phyloP scores from a whole-genome alignment of 116 monocot species.

The Iris pallida region DNA sequence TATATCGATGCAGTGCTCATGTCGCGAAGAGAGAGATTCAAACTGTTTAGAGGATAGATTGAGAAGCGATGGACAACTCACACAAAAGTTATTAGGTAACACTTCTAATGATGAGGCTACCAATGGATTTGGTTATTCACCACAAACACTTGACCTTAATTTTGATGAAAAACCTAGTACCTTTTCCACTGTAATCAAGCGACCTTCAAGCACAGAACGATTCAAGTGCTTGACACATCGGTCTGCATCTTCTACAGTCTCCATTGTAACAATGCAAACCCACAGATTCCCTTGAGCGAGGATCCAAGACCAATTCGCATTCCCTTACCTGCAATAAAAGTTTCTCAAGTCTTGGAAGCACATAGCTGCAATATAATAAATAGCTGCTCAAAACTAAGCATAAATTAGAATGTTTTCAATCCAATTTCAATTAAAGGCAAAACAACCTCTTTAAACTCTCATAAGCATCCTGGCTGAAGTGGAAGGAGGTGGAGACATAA shows the following conservation, averaged over 20 bases:
- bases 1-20: constrained; percentile 55
- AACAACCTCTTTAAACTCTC: too few relatives aligned
- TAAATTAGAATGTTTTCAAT: too few relatives aligned
- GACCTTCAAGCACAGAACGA: constrained; percentile 79
- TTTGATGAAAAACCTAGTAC: constrained; percentile 19
- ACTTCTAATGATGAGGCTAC: constrained; percentile 23
- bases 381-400: too few relatives aligned
- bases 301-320: constrained; percentile 74
- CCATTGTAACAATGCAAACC: constrained; percentile 89
- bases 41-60: constrained; percentile 54
- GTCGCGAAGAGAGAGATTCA: constrained; percentile 45
- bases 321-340: constrained; percentile 40
- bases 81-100: constrained; percentile 53
- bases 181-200: constrained; percentile 76
- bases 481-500: too few relatives aligned
- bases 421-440: too few relatives aligned
- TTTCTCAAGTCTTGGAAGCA: neutral
- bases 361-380: too few relatives aligned
- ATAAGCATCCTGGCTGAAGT: too few relatives aligned
- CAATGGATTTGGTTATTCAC: constrained; percentile 5
- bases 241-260: constrained; percentile 57
- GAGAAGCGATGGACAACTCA: constrained; percentile 50
- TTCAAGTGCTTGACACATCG: constrained; percentile 70
- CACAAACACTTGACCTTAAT: neutral
- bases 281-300: constrained; percentile 81